phyloP scores from a whole-genome alignment of 225 moss, liverwort and hornwort genomes.

The Rhytidiadelphus loreus region DNA sequence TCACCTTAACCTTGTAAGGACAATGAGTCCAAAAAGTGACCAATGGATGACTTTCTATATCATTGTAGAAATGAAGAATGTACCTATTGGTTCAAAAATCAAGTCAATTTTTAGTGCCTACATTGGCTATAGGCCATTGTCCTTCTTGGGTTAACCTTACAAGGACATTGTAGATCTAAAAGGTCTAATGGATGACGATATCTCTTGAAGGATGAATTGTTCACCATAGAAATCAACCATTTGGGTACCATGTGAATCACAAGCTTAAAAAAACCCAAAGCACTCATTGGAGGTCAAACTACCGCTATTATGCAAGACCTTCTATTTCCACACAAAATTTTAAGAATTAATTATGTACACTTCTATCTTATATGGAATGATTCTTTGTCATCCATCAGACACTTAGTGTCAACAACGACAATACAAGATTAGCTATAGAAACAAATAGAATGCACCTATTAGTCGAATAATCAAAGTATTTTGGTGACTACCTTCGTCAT shows the following conservation, averaged over 20 bases:
- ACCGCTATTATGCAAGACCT: background rate
- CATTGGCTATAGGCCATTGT: background rate
- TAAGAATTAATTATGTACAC: background rate
- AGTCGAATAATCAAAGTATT: rapidly evolving
- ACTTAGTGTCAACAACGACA: rapidly evolving
- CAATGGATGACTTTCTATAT: background rate
- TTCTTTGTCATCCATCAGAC: background rate
- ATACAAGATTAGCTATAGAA: too few relatives aligned
- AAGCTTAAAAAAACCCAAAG: background rate
- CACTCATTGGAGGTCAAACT: background rate
- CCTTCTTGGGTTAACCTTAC: rapidly evolving
- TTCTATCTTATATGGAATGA: background rate
- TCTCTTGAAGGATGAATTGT: rapidly evolving
- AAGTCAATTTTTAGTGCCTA: background rate
- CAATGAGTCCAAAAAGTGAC: rapidly evolving
- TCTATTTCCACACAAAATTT: background rate
- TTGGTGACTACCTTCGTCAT: background rate
- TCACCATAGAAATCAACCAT: background rate
- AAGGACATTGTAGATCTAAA: rapidly evolving
- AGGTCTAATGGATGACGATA: background rate
- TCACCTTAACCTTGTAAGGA: background rate
- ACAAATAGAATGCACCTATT: too few relatives aligned
- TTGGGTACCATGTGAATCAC: rapidly evolving
- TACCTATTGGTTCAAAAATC: background rate
- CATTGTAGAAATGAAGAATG: background rate